Percentiles rank a stretch among this genome's conserved stretches.
phyloP scores from a whole-genome alignment of 306 rosid genomes.

The Rosa chinensis region DNA sequence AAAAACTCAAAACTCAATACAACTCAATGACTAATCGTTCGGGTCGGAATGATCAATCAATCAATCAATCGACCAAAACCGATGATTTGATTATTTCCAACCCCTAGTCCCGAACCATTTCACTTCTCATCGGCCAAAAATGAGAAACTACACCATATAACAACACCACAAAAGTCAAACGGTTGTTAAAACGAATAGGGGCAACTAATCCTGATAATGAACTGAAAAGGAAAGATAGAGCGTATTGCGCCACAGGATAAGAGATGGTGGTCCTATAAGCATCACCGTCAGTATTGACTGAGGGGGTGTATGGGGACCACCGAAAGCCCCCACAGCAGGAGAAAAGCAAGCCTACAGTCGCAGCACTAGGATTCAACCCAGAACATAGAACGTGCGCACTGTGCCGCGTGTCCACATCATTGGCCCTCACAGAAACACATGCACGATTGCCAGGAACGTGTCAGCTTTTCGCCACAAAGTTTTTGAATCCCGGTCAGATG shows the following conservation, averaged over 20 bases:
- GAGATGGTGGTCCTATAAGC: not conserved
- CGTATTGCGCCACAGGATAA: not conserved
- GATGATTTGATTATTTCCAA: no score
- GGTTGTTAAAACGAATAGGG: not conserved
- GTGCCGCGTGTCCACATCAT: conserved; percentile 42
- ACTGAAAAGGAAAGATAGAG: not conserved
- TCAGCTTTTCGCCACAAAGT: not conserved
- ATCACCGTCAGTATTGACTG: not conserved
- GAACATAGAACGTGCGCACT: conserved; percentile 20
- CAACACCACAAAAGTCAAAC: no score
- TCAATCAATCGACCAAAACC: no score
- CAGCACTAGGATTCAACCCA: not conserved
- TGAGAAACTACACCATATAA: no score
- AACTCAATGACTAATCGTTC: no score
- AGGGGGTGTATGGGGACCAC: not conserved
- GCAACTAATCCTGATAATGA: not conserved
- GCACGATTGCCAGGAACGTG: conserved; percentile 39
- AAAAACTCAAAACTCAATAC: no score
- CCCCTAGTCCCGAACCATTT: no score
- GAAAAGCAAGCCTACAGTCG: not conserved
- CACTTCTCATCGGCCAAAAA: no score
- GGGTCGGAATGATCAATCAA: no score
- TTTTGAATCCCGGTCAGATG: not conserved
- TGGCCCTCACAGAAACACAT: conserved; percentile 48
- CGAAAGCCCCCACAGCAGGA: not conserved